phyloP scores from a whole-genome alignment of 352 stramenopile genomes.

The Aphanomyces invadans region DNA sequence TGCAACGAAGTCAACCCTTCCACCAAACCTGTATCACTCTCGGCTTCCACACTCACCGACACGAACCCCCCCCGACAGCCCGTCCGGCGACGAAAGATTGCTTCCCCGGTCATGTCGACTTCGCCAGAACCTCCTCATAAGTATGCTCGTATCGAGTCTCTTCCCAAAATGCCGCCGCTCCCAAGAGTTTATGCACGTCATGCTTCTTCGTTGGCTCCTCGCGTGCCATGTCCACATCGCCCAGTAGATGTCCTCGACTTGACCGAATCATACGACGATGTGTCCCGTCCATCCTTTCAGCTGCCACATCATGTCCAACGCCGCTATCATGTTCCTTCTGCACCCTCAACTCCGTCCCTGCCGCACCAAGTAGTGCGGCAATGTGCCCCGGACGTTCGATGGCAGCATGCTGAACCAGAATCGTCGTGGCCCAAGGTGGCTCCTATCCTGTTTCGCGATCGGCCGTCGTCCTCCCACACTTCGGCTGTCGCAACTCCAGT shows the following conservation, averaged over 20 bases:
- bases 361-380: too few relatives aligned
- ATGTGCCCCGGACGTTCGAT: too few relatives aligned
- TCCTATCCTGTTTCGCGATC: too few relatives aligned
- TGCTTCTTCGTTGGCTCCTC: neutral
- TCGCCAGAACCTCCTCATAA: neutral
- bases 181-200: neutral
- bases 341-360: neutral
- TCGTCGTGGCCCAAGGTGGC: too few relatives aligned
- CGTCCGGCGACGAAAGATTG: neutral
- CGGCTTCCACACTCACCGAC: too few relatives aligned
- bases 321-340: neutral
- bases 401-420: too few relatives aligned
- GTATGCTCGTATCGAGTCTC: too few relatives aligned
- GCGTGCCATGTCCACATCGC: neutral
- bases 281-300: neutral
- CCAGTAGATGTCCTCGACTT: neutral
- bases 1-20: neutral
- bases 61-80: too few relatives aligned
- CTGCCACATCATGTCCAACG: neutral
- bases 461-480: too few relatives aligned
- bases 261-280: slow-evolving; percentile 1
- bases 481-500: too few relatives aligned
- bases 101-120: neutral
- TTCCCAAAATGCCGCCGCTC: neutral
- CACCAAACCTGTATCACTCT: neutral